phyloP scores from a whole-genome alignment of 176 grass and related monocot genomes.

The Stipa capillata region DNA sequence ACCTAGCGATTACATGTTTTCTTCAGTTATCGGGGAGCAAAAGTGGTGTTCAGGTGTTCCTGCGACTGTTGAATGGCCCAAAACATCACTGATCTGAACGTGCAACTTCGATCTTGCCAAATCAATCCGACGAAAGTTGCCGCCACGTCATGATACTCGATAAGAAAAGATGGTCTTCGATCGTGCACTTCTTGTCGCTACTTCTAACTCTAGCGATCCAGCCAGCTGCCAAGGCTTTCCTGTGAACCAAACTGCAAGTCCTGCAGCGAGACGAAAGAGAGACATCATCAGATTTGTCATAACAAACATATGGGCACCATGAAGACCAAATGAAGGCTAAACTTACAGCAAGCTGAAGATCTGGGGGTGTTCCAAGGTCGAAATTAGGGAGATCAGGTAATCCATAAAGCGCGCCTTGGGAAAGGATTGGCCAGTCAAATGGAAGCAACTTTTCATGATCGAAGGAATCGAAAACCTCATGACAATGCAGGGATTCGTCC shows the following conservation, averaged over 20 bases:
- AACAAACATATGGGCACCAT: not conserved
- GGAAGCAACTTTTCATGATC: slow-evolving; percentile 18
- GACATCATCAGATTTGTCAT: not conserved
- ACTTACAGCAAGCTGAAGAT: slow-evolving; percentile 67
- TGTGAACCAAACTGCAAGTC: slow-evolving; percentile 78
- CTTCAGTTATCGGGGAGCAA: not conserved
- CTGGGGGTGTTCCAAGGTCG: slow-evolving; percentile 52
- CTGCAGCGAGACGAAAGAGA: slow-evolving; percentile 18
- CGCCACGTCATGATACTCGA: not conserved
- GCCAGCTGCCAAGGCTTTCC: slow-evolving; percentile 72
- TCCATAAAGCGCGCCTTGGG: slow-evolving; percentile 9
- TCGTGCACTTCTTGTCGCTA: not conserved
- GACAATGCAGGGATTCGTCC: slow-evolving; percentile 45
- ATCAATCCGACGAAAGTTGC: slow-evolving; percentile 3
- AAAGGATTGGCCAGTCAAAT: slow-evolving; percentile 31
- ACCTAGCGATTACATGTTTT: not conserved
- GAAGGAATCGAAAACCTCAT: slow-evolving; percentile 53
- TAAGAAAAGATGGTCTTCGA: slow-evolving; percentile 11
- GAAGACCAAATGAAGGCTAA: not conserved
- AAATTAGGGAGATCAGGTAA: slow-evolving; percentile 41
- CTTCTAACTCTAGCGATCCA: slow-evolving; percentile 36
- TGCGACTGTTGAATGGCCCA: not conserved
- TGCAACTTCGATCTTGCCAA: not conserved
- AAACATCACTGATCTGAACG: not conserved
- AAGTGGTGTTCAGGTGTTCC: not conserved